Evolutionary conservation across 192 early-diverging fungal genomes (phyloP).

Genomic region (Chytriomyces hyalinus): DNA sequence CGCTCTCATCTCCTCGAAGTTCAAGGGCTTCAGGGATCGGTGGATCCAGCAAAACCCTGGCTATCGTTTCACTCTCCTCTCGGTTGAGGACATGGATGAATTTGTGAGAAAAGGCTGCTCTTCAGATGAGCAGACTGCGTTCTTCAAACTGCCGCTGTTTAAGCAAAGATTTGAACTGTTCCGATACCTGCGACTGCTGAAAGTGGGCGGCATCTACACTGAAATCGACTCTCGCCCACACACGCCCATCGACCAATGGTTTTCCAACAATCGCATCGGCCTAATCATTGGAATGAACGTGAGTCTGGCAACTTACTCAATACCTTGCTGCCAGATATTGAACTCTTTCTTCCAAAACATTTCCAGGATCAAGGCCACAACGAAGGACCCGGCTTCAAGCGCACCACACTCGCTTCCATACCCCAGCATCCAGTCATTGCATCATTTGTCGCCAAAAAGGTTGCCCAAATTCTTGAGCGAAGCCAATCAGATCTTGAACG

Average conservation of each 20-base stretch:
- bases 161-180: slow-evolving; percentile 27
- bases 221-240: slow-evolving; percentile 41
- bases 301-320: neutral
- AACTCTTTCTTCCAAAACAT: neutral
- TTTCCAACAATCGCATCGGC: neutral
- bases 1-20: neutral
- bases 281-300: slow-evolving; percentile 20
- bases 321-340: neutral
- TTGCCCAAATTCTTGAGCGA: neutral
- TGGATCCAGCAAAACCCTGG: slow-evolving; percentile 25
- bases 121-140: slow-evolving; percentile 7
- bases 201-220: slow-evolving; percentile 44
- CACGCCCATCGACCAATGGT: slow-evolving; percentile 38
- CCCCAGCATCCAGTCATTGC: slow-evolving; percentile 23
- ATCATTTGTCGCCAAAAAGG: neutral
- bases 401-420: slow-evolving; percentile 12
- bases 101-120: slow-evolving; percentile 11
- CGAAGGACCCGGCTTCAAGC: slow-evolving; percentile 19
- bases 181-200: slow-evolving; percentile 31
- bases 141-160: slow-evolving; percentile 27
- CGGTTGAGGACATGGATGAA: slow-evolving; percentile 24
- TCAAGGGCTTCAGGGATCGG: neutral
- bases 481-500: neutral
- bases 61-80: neutral
- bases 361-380: slow-evolving; percentile 28